Conservation (phyloP, 2,329 filamentous ascomycete species). For the Waltergamsia citrina region DNA sequence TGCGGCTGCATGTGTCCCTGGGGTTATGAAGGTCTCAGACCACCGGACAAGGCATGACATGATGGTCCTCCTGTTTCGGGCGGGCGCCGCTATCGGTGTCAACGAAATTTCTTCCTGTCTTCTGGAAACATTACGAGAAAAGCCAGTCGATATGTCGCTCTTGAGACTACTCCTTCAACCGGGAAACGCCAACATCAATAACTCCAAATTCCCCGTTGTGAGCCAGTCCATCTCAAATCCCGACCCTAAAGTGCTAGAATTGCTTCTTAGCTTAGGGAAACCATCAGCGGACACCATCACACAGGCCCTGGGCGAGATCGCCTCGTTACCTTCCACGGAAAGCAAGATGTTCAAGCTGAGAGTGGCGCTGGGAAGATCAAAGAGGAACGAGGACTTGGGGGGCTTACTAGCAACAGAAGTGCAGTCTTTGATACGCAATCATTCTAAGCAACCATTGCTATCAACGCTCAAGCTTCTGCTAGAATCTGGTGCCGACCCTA, state of each 20-base stretch:
- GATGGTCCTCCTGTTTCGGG: constrained; percentile 32
- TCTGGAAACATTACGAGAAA: constrained; percentile 28
- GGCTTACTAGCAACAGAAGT: constrained; percentile 41
- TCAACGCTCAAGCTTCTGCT: constrained; percentile 37
- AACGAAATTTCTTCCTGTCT: constrained; percentile 33
- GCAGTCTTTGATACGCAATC: constrained; percentile 28
- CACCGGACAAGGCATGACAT: constrained; percentile 33
- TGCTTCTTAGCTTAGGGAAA: constrained; percentile 34
- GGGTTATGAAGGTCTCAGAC: constrained; percentile 36
- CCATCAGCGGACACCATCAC: constrained; percentile 32
- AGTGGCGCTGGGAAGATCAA: constrained; percentile 31
- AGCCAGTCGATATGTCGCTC: constrained; percentile 39
- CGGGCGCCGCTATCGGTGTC: constrained; percentile 31
- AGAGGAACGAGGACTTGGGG: constrained; percentile 32
- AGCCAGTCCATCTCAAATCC: constrained; percentile 28
- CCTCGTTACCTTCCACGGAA: constrained; percentile 30
- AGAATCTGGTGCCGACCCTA: constrained; percentile 43
- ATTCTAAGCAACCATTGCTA: constrained; percentile 25
- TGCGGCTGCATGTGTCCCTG: constrained; percentile 34
- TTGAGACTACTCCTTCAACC: constrained; percentile 37
- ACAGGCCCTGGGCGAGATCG: constrained; percentile 30
- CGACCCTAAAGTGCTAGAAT: constrained; percentile 37
- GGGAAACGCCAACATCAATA: constrained; percentile 44
- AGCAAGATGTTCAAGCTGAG: constrained; percentile 40
- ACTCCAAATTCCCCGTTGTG: constrained; percentile 31